Conservation (phyloP, 805 yeast genomes). For the Candida easanensis region DNA sequence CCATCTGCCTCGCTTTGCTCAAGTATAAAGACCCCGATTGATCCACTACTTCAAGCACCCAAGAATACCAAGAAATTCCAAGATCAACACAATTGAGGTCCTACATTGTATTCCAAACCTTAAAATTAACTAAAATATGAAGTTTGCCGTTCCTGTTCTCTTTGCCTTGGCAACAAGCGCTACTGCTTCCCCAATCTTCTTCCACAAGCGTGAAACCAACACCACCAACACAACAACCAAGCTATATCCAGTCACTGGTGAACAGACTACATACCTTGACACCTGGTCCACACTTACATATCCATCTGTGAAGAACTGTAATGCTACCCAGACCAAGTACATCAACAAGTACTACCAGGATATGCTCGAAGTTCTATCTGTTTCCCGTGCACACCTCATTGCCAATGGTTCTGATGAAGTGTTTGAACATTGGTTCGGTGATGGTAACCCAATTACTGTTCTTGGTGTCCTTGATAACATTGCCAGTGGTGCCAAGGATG, state of each 20-base stretch:
- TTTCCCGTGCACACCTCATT: slow-evolving; percentile 5
- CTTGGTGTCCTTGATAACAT: slow-evolving; percentile 6
- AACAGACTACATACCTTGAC: slow-evolving; percentile 1
- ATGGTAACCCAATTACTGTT: slow-evolving; percentile 8
- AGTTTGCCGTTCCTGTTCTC: neutral
- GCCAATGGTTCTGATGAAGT: slow-evolving; percentile 2
- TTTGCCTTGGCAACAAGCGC: neutral
- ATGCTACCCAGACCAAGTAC: slow-evolving; percentile 6
- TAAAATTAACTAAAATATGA: neutral
- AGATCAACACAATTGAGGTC: too few relatives aligned
- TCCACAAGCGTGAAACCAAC: neutral
- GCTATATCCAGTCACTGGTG: slow-evolving; percentile 2
- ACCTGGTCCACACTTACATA: slow-evolving; percentile 1
- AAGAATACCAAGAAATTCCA: too few relatives aligned
- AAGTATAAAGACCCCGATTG: too few relatives aligned
- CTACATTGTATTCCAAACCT: too few relatives aligned
- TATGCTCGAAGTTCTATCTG: slow-evolving; percentile 6
- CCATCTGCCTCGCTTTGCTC: too few relatives aligned
- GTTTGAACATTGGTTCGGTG: slow-evolving; percentile 8
- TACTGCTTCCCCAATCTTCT: slow-evolving; percentile 3
- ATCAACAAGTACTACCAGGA: slow-evolving; percentile 12
- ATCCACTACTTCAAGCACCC: too few relatives aligned
- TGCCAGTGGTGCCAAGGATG: slow-evolving; percentile 3
- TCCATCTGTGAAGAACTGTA: slow-evolving; percentile 7
- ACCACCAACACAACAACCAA: slow-evolving; percentile 1